Base-by-base conservation (phyloP, 129 eudicot species). In the Solidago caesia region DNA sequence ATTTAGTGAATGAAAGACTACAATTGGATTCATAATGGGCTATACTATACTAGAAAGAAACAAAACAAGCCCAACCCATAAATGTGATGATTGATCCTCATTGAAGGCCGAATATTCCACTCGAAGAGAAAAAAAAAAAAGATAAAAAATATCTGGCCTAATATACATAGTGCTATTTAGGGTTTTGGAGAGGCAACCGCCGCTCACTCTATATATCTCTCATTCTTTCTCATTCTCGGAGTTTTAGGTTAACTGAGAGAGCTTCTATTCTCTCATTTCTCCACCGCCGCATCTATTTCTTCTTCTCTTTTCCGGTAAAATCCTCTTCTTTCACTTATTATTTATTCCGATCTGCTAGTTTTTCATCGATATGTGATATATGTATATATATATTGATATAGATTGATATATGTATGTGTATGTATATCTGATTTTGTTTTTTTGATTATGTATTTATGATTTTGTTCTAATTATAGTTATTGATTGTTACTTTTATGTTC, bases 31-130 rank as follows among this genome's bases (percentile, higher is more conserved):
- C 39, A 39, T 52, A 14, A 1, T 53, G 61, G 64, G 16, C 51
- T 39, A n/a, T 39, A n/a, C 29, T 39, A 14, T 0, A 4, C 39
- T 33, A 33, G 3, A 33, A 33, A 33, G 3, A 33, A 29, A 2
- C 7, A 53, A 2, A 8, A 53, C 5, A 29, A 21, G 63, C 51
- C 75, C 75, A 70, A 8, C 45, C 62, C 74, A 12, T 49, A 29
- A 51, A 52, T 5, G 15, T 33, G 27, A 6, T n/a, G 48, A 33
- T 52, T n/a, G 48, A 33, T 52, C 12, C 64, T 70, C 74, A 70
- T 51, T 41, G 5, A 70, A 29, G 64, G 51, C 75, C 75, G 75
- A 70, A 70, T 70, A 70, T 70, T 70, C 75, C n/a, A 29, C 16
- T 15, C 4, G 4, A 9, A 60, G 6, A 10, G 2, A 26, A 60